Percentiles rank a stretch among this genome's conserved stretches.
Evolutionary conservation across 345 rosid species (phyloP).

Genomic region (Moricandia arvensis): DNA sequence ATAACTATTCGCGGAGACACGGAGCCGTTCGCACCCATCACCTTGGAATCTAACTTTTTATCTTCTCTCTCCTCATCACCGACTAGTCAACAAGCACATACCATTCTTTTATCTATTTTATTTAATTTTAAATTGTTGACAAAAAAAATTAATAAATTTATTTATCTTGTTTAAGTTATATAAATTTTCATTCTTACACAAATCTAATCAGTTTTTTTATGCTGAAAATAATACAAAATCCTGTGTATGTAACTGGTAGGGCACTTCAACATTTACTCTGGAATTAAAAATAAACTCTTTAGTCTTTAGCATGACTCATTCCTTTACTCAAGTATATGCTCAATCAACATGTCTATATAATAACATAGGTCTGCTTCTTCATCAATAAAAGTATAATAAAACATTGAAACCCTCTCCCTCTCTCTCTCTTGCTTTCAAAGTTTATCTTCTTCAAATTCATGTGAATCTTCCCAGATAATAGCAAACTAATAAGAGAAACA

Average conservation of each 20-base stretch:
- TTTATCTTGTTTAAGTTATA: too few species aligned
- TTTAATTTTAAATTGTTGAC: too few species aligned
- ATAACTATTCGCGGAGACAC: too few species aligned
- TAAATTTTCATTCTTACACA: too few species aligned
- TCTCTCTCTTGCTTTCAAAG: constrained; percentile 17
- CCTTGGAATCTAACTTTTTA: too few species aligned
- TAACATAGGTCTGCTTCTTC: background rate
- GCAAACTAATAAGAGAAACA: background rate
- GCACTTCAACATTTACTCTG: background rate
- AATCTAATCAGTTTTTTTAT: too few species aligned
- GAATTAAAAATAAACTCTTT: background rate
- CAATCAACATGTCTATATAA: constrained; percentile 8
- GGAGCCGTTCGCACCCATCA: too few species aligned
- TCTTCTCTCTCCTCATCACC: too few species aligned
- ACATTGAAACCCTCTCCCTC: constrained; percentile 13
- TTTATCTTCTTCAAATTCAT: background rate
- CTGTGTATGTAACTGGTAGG: background rate
- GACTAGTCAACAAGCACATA: too few species aligned
- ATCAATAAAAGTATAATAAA: too few species aligned
- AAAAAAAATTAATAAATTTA: background rate
- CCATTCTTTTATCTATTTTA: background rate
- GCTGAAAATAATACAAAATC: too few species aligned
- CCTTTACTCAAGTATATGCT: constrained; percentile 12
- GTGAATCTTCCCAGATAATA: constrained; percentile 17
- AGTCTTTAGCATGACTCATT: constrained; percentile 22